A percentile compares a stretch with the other conserved stretches of the same genome.
phyloP scores from a whole-genome alignment of 805 yeast species.

The Saturnispora zaruensis region DNA sequence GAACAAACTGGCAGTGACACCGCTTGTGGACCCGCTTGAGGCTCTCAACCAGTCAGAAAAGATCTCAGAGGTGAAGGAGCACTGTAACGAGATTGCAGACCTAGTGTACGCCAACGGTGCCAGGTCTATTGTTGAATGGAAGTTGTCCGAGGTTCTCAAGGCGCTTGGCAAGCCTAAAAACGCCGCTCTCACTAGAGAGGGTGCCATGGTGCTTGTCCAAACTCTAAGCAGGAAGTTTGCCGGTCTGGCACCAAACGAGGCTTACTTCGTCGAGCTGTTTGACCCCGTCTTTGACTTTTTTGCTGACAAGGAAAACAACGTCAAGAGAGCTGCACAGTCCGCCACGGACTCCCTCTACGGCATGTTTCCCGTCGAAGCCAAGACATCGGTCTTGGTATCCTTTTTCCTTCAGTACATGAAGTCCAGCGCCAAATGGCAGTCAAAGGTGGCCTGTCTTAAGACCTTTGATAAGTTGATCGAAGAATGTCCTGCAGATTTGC shows the following conservation, averaged over 20 bases:
- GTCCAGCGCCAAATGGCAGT: slow-evolving; percentile 89
- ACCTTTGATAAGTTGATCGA: slow-evolving; percentile 65
- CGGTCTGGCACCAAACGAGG: slow-evolving; percentile 65
- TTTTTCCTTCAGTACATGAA: slow-evolving; percentile 53
- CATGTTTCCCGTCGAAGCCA: slow-evolving; percentile 67
- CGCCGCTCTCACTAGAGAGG: slow-evolving; percentile 67
- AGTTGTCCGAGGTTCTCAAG: slow-evolving; percentile 50
- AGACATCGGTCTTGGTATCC: slow-evolving; percentile 61
- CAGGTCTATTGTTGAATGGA: slow-evolving; percentile 52
- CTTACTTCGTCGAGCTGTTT: slow-evolving; percentile 58
- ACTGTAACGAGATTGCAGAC: slow-evolving; percentile 46
- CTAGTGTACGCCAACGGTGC: slow-evolving; percentile 38
- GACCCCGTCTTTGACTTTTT: slow-evolving; percentile 58
- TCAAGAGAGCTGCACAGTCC: slow-evolving; percentile 77
- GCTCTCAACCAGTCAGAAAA: slow-evolving; percentile 43
- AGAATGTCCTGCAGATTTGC: slow-evolving; percentile 75
- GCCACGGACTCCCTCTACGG: slow-evolving; percentile 65
- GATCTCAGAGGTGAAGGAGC: slow-evolving; percentile 46
- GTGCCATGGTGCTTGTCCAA: slow-evolving; percentile 55
- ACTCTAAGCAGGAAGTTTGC: slow-evolving; percentile 50
- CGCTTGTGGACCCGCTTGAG: slow-evolving; percentile 52
- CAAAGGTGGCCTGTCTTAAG: slow-evolving; percentile 72
- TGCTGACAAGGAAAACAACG: slow-evolving; percentile 82
- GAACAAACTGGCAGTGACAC: slow-evolving; percentile 53
- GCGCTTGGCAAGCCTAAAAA: slow-evolving; percentile 68